Base-by-base conservation (phyloP, 345 rosid species). In the Anacardium occidentale region DNA sequence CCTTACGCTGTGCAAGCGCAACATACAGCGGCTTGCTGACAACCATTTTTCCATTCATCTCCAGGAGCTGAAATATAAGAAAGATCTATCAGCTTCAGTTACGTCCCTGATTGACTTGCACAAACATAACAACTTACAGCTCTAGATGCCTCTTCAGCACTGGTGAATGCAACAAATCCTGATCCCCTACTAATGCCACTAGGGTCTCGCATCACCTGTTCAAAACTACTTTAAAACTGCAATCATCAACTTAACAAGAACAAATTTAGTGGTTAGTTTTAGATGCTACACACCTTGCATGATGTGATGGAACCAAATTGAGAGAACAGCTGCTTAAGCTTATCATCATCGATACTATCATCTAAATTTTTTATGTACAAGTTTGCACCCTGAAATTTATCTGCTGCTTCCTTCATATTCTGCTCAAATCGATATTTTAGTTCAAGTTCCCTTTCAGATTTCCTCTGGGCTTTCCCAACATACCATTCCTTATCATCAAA, bases 31-130 rank as follows among this genome's bases (percentile, higher is more conserved):
- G 99, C 80, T 95, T 92, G 83, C 89, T 86, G 71, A 83, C 87
- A 63, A 95, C 80, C 92, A 95, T 95, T 81, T 91, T 95, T 54
- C 97, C 94, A 77, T 88, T 87, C 99, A 95, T 95, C 90, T 92
- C 97, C 59, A 69, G 0, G 7, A 89, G 84, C 91, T 87, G 76
- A 71, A 69, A 45, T 24, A 54, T 24, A 54, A 59, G 47, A 60
- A n/a, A 69, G 10, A 62, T 44, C 18, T 26, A 57, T 62, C 22
- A 62, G 61, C 72, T 75, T 83, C 74, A 9, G 42, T 51, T 51
- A 64, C 32, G 14, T 4, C 34, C 57, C 44, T 22, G 5, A 52
- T 37, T 24, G 51, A 15, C 7, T 62, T n/a, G 47, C 25, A 25
- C 55, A 13, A 61, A 64, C 6, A 47, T 1, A 25, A 45, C 62